Percentiles rank a stretch among this genome's conserved stretches.
phyloP scores from a whole-genome alignment of 2,329 filamentous ascomycete genomes.

The Neofusicoccum cordaticola region DNA sequence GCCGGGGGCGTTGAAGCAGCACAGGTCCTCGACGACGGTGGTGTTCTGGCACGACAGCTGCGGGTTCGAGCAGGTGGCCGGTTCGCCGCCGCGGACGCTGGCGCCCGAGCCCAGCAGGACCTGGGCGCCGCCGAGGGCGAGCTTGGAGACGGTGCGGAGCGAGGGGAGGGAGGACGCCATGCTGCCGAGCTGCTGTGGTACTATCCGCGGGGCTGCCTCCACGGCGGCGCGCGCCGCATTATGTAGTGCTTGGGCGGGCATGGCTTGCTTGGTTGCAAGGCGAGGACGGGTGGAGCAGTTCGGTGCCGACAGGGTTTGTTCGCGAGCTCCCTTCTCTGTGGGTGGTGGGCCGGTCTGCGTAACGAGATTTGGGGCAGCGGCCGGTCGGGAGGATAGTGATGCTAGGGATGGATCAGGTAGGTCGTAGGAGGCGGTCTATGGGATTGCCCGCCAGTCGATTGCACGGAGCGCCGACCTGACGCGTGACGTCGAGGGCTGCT shows the following conservation, averaged over 20 bases:
- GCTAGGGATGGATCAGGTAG: slow-evolving; percentile 12
- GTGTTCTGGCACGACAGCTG: slow-evolving; percentile 64
- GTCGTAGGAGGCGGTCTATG: slow-evolving; percentile 13
- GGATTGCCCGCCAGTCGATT: slow-evolving; percentile 10
- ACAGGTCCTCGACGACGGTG: slow-evolving; percentile 60
- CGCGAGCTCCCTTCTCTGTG: neutral
- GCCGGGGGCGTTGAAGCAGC: slow-evolving; percentile 72
- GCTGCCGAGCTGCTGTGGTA: slow-evolving; percentile 7
- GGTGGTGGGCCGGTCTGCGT: neutral
- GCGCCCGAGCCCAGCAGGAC: slow-evolving; percentile 30
- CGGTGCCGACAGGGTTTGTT: neutral
- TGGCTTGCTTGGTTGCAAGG: neutral
- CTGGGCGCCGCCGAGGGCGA: slow-evolving; percentile 35
- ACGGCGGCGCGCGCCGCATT: slow-evolving; percentile 16
- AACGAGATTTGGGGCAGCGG: neutral
- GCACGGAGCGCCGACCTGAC: neutral
- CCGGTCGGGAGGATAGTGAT: neutral
- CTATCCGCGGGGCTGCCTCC: neutral
- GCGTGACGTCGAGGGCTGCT: neutral
- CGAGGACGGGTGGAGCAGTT: neutral
- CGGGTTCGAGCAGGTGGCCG: slow-evolving; percentile 35
- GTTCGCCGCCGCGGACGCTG: slow-evolving; percentile 26
- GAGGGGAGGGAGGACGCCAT: slow-evolving; percentile 35
- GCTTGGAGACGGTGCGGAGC: slow-evolving; percentile 34
- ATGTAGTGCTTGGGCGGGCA: slow-evolving; percentile 16